Conservation (phyloP, 2,329 filamentous ascomycete species). For the Colletotrichum abscissum region DNA sequence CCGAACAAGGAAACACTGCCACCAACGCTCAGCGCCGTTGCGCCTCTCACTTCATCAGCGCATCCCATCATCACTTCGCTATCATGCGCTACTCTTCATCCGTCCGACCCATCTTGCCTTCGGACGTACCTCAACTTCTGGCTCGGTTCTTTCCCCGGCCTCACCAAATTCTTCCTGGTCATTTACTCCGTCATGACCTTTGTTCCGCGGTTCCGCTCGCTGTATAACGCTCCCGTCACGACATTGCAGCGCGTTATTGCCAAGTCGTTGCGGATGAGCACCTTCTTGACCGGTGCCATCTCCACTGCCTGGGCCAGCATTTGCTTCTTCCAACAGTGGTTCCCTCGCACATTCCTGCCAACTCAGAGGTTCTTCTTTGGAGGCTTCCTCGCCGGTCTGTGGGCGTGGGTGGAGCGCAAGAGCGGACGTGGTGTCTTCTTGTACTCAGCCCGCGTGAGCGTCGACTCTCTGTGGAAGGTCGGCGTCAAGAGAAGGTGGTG, state of each 20-base stretch:
- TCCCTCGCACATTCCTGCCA: constrained; percentile 80
- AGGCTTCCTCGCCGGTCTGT: constrained; percentile 86
- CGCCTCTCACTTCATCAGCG: constrained; percentile 83
- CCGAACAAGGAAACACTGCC: constrained; percentile 77
- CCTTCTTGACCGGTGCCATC: constrained; percentile 85
- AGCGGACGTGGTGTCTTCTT: constrained; percentile 77
- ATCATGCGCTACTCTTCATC: constrained; percentile 91
- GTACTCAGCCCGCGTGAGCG: constrained; percentile 80
- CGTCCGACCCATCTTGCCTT: constrained; percentile 86
- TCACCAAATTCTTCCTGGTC: constrained; percentile 82
- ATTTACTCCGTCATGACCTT: constrained; percentile 77
- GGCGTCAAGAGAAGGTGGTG: constrained; percentile 92
- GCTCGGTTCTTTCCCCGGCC: constrained; percentile 82
- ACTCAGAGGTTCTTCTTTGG: constrained; percentile 91
- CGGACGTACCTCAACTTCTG: constrained; percentile 90
- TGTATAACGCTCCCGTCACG: constrained; percentile 76
- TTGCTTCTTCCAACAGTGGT: constrained; percentile 85
- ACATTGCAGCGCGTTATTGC: constrained; percentile 75
- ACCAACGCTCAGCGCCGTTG: constrained; percentile 72
- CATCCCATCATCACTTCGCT: constrained; percentile 88
- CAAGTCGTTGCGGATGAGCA: constrained; percentile 77
- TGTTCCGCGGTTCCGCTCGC: constrained; percentile 73
- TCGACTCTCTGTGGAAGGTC: constrained; percentile 91
- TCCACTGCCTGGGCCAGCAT: constrained; percentile 89
- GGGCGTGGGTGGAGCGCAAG: constrained; percentile 80